Evolutionary conservation across 2,329 filamentous ascomycete genomes (phyloP).

Genomic region (Dactylellina leptospora): DNA sequence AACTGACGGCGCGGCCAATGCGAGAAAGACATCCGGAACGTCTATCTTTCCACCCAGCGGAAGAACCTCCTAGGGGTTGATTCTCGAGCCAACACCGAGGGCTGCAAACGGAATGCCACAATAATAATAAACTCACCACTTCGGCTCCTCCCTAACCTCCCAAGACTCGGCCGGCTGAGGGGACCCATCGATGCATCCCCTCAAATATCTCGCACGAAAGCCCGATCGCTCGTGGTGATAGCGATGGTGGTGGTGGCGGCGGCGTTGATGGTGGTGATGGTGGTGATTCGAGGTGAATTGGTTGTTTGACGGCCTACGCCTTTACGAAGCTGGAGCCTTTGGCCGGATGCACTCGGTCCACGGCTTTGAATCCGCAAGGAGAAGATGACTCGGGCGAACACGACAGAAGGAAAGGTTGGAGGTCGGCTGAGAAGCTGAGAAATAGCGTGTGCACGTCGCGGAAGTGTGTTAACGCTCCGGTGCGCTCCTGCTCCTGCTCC

Average conservation of each 20-base stretch:
- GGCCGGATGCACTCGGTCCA: constrained; percentile 15
- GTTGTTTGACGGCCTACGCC: neutral
- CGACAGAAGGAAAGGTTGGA: too few relatives aligned
- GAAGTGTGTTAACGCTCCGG: too few relatives aligned
- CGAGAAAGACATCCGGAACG: neutral
- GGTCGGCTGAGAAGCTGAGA: too few relatives aligned
- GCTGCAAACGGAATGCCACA: constrained; percentile 41
- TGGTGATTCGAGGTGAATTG: neutral
- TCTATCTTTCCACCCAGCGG: too few relatives aligned
- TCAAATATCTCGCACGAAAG: neutral
- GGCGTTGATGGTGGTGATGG: neutral
- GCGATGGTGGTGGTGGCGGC: neutral
- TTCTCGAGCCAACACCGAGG: neutral
- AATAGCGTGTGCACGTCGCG: too few relatives aligned
- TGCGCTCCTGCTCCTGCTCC: neutral
- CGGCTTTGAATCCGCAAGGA: neutral
- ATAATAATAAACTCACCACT: constrained; percentile 39
- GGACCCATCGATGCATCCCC: constrained; percentile 40
- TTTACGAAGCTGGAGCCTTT: neutral
- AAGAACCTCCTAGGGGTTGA: too few relatives aligned
- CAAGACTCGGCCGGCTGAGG: constrained; percentile 50
- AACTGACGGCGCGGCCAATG: neutral
- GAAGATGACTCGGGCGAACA: neutral
- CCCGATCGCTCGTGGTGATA: neutral
- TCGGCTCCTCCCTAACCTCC: constrained; percentile 53